These are phyloP conservation scores for Lasiosphaeris hirsuta DNA, from an alignment of 495 filamentous ascomycete genomes.

Conservation along the genomic window DNA sequence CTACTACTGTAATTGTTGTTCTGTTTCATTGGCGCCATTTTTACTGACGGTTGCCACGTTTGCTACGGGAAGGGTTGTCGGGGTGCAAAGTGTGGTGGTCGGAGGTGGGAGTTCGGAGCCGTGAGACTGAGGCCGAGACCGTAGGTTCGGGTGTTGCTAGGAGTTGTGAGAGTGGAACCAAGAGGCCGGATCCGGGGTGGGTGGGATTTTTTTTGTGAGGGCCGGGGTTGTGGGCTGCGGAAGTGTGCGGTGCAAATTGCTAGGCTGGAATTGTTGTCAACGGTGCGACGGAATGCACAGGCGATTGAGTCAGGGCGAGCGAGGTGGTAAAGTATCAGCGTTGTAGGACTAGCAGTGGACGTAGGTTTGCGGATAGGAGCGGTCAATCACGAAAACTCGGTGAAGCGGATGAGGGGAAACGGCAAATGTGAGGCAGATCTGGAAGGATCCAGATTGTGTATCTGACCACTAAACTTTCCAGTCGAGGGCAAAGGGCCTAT, in stretches of 20 bases:
- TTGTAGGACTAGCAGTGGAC: neutral
- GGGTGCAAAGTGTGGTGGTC: neutral
- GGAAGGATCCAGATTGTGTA: neutral
- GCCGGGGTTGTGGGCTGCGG: too few relatives aligned
- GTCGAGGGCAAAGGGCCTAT: neutral
- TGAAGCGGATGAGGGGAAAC: slow-evolving; percentile 1
- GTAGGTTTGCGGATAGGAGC: neutral
- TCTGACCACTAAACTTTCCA: slow-evolving; percentile 1
- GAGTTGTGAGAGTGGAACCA: too few relatives aligned
- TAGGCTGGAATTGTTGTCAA: neutral
- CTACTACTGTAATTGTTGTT: slow-evolving; percentile 67
- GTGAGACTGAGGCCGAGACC: neutral
- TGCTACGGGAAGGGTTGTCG: slow-evolving; percentile 6
- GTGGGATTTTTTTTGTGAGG: neutral
- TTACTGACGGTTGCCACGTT: slow-evolving; percentile 38
- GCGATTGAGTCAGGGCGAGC: neutral
- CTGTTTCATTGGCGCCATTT: slow-evolving; percentile 61
- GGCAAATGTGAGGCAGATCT: neutral
- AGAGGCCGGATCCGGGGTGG: neutral
- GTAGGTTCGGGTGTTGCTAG: too few relatives aligned
- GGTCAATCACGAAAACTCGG: slow-evolving; percentile 1
- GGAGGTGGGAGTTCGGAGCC: neutral
- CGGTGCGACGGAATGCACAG: neutral
- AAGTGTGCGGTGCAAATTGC: neutral
- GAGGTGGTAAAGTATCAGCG: neutral